phyloP scores from a whole-genome alignment of 345 rosid genomes.

The Euphorbia peplus region DNA sequence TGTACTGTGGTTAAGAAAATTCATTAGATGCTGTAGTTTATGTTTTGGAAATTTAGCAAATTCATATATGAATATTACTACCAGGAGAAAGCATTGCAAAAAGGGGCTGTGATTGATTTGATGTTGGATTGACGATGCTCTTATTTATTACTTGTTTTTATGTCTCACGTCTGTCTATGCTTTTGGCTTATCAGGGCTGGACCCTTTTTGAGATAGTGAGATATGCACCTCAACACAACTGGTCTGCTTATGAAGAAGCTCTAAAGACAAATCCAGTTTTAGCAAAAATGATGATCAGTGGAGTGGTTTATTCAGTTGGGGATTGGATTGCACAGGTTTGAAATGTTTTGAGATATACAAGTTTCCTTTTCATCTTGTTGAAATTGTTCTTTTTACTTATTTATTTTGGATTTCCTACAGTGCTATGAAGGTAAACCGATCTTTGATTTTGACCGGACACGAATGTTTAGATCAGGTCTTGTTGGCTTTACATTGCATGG shows the following conservation, averaged over 20 bases:
- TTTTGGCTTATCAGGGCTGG: constrained; percentile 63
- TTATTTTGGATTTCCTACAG: constrained; percentile 30
- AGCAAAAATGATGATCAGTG: constrained; percentile 93
- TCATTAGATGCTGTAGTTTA: not conserved
- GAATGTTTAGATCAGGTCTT: constrained; percentile 86
- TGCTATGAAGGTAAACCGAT: constrained; percentile 88
- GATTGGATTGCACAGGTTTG: constrained; percentile 98
- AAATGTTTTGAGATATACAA: constrained; percentile 5
- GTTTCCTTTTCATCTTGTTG: not conserved
- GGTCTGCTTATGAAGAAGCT: constrained; percentile 95
- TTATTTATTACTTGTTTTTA: constrained; percentile 5
- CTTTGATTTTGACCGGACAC: constrained; percentile 78
- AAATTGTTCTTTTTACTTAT: constrained; percentile 1
- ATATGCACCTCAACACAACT: constrained; percentile 95
- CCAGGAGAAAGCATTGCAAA: not conserved
- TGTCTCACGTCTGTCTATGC: constrained; percentile 8
- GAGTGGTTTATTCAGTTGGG: constrained; percentile 84
- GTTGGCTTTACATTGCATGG: constrained; percentile 95
- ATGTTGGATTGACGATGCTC: not conserved
- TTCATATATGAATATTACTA: not conserved
- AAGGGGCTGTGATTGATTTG: not conserved
- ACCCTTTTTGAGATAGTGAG: constrained; percentile 79
- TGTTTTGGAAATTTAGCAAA: not conserved
- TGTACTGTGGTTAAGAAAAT: not conserved
- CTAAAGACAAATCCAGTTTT: constrained; percentile 74